Conservation (phyloP, 257 asterid genomes). For the Agastache rugosa region DNA sequence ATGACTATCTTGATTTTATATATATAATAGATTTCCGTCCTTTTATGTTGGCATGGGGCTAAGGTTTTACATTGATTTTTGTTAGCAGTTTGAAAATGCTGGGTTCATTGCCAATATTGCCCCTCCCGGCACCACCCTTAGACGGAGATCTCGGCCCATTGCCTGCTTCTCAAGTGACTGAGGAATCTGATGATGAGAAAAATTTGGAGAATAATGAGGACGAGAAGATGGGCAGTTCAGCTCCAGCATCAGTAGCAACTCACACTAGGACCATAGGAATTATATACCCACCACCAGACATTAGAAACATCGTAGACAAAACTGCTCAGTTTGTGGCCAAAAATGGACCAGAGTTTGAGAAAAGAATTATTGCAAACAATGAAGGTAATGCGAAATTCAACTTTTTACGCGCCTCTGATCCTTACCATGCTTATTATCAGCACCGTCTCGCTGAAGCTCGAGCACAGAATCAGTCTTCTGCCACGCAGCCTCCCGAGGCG, state of each 20-base stretch:
- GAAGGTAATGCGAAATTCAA: constrained; percentile 88
- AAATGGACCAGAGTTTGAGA: constrained; percentile 89
- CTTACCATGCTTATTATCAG: constrained; percentile 92
- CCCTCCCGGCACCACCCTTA: constrained; percentile 82
- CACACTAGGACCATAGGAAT: constrained; percentile 88
- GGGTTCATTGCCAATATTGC: constrained; percentile 71
- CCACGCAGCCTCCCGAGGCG: constrained; percentile 43
- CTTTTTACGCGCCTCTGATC: constrained; percentile 79
- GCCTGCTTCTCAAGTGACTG: constrained; percentile 59
- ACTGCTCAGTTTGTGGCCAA: constrained; percentile 88
- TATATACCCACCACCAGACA: constrained; percentile 91
- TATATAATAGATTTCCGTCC: too few relatives aligned
- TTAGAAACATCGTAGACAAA: constrained; percentile 82
- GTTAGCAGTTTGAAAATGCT: constrained; percentile 52
- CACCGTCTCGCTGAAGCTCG: constrained; percentile 84
- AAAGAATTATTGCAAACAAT: constrained; percentile 72
- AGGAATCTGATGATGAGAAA: constrained; percentile 38
- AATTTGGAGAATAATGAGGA: constrained; percentile 42
- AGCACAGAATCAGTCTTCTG: constrained; percentile 68
- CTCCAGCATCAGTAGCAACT: constrained; percentile 72
- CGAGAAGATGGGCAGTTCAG: constrained; percentile 37
- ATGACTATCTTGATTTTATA: too few relatives aligned
- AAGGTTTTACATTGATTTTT: constrained; percentile 16
- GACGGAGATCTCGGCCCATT: constrained; percentile 75
- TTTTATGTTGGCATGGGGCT: not conserved